These are phyloP conservation scores for Diplodia intermedia DNA, from an alignment of 2,329 filamentous ascomycete species.

Conservation along the genomic window DNA sequence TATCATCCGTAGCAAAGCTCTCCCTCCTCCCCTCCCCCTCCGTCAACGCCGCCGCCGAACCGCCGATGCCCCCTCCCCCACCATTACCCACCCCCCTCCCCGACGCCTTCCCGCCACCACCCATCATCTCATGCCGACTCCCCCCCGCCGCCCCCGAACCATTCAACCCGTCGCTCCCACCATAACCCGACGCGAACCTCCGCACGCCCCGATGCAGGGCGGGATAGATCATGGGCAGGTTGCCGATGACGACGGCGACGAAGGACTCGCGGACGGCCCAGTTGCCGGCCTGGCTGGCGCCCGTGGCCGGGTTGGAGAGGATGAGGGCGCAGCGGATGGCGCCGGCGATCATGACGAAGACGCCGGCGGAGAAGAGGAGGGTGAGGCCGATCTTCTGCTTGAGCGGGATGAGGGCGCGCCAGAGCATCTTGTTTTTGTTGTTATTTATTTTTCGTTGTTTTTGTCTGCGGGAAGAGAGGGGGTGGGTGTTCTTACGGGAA, in stretches of 20 bases:
- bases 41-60: background rate
- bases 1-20: constrained; percentile 15
- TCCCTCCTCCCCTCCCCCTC: background rate
- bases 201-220: constrained; percentile 33
- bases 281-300: constrained; percentile 50
- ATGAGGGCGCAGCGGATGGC: constrained; percentile 62
- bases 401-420: constrained; percentile 55
- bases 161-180: constrained; percentile 32
- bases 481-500: constrained; percentile 49
- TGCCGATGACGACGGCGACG: constrained; percentile 53
- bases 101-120: background rate
- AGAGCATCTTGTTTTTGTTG: constrained; percentile 55
- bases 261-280: constrained; percentile 57
- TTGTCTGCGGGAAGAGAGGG: constrained; percentile 17
- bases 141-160: background rate
- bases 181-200: constrained; percentile 38
- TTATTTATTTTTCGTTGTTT: background rate
- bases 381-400: constrained; percentile 61
- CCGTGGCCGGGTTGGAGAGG: constrained; percentile 50
- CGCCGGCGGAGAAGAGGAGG: constrained; percentile 62
- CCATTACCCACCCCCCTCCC: no score
- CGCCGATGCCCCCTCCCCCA: no score
- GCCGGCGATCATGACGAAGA: constrained; percentile 63
- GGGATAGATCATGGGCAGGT: constrained; percentile 53
- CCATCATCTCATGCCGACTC: background rate